Conservation (phyloP, 257 asterid genomes). For the Solanum pimpinellifolium region DNA sequence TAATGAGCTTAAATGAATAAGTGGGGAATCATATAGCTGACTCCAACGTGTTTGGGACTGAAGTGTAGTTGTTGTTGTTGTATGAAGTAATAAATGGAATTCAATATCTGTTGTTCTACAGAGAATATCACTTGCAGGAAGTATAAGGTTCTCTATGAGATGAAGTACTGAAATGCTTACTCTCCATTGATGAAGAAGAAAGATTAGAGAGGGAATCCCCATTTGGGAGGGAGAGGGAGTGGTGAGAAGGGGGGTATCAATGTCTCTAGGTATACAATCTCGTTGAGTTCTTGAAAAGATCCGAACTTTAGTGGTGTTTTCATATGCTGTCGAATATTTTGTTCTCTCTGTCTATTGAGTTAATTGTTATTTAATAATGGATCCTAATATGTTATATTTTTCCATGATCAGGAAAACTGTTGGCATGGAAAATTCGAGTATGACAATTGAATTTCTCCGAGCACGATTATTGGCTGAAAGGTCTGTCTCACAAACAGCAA, state of each 20-base stretch:
- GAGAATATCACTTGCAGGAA: not conserved
- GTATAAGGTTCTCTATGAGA: not conserved
- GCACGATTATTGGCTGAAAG: constrained; percentile 86
- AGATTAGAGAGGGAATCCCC: not conserved
- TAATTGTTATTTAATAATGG: not conserved
- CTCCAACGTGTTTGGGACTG: not conserved
- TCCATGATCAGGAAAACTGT: constrained; percentile 25
- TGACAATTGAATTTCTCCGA: constrained; percentile 83
- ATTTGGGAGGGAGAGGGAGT: not conserved
- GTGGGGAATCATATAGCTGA: not conserved
- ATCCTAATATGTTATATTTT: not conserved
- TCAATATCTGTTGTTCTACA: not conserved
- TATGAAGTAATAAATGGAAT: not conserved
- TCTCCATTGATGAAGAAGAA: not conserved
- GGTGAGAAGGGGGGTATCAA: not conserved
- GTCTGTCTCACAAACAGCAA: constrained; percentile 72
- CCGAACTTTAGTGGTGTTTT: not conserved
- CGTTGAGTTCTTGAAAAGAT: not conserved
- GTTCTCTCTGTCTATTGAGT: not conserved
- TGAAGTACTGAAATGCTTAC: not conserved
- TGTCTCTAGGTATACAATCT: not conserved
- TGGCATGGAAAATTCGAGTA: constrained; percentile 48
- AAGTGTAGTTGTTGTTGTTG: not conserved
- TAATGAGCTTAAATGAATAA: not conserved
- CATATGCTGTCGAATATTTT: not conserved